Base-by-base conservation (phyloP, 495 filamentous ascomycete genomes). In the Ramalina peruviana region DNA sequence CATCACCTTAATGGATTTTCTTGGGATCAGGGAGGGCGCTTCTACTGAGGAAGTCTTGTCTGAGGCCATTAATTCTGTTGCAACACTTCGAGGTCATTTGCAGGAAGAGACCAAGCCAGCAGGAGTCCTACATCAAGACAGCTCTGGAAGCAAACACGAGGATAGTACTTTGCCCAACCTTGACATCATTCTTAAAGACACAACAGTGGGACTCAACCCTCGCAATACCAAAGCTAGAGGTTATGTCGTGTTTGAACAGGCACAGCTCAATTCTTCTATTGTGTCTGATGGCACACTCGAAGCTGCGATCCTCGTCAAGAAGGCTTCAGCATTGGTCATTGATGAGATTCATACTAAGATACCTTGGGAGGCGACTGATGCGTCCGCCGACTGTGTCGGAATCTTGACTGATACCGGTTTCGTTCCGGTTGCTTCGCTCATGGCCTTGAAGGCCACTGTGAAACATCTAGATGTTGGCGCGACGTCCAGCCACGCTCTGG, bases 121-220 rank as follows among this genome's bases (percentile, higher is more conserved):
- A 52, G 52, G 42, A 23, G 42, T 11, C 52, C 55, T 48, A 15
- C 57, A 42, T 49, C 60, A 51, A 46, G 54, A 52, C 42, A 60
- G 0, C 26, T 46, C 13, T 10, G 30, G 30, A 10, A 33, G 9
- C 12, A 33, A 33, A 13, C 9, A 33, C 30, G 30, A 33, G 30
- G 30, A 13, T 10, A 13, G 30, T 33, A 10, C 2, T 33, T 33
- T 33, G 30, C 69, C 80, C 7, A 85, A 79, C 46, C 57, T 97
- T 40, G 81, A 94, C 47, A 57, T 97, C 6, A 69, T 79, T 10
- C 64, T 96, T 33, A 70, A 75, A 50, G 86, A 96, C 61, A 92
- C 84, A 57, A 71, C 88, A 17, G 38, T 97, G 23, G 90, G 88
- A 1, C 69, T 99, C 11, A 96, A 94, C 56, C 92, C 93, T 3